Conservation (phyloP, 139 green algal genomes). For the Pedinophyceae sp. region DNA sequence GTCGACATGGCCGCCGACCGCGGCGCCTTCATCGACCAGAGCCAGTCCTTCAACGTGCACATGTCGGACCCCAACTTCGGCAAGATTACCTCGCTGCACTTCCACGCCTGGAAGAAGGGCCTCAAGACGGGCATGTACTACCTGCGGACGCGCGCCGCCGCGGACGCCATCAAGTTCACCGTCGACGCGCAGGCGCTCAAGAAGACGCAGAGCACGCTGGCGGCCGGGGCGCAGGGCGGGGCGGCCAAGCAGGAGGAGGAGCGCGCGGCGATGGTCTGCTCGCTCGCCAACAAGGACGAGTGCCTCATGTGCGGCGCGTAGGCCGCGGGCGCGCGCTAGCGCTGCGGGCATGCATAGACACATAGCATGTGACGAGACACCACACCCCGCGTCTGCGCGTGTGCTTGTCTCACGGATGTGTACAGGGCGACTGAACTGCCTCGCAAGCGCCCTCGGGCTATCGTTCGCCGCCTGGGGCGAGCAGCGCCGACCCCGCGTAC, state of each 20-base stretch:
- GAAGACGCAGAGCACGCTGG: constrained; percentile 4
- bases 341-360: too few species aligned
- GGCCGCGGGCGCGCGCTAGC: neutral
- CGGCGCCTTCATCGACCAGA: constrained; percentile 96
- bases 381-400: too few species aligned
- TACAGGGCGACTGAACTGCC: too few species aligned
- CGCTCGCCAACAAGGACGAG: constrained; percentile 89
- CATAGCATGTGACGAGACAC: too few species aligned
- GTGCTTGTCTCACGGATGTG: too few species aligned
- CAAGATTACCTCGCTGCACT: constrained; percentile 97
- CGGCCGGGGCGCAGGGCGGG: constrained; percentile 2
- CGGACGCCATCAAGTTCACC: constrained; percentile 99
- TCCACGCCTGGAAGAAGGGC: constrained; percentile 89
- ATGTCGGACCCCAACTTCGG: constrained; percentile 97
- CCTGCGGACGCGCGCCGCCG: constrained; percentile 41
- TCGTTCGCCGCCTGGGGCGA: too few species aligned
- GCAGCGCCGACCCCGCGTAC: too few species aligned
- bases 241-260: constrained; percentile 13
- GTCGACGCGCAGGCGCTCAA: constrained; percentile 68
- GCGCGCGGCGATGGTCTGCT: constrained; percentile 74
- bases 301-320: constrained; percentile 91
- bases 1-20: constrained; percentile 98
- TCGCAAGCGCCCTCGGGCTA: too few species aligned
- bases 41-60: constrained; percentile 95
- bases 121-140: constrained; percentile 56